A percentile compares a stretch with the other conserved stretches of the same genome.
These are phyloP conservation scores for Scedosporium aurantiacum DNA, from an alignment of 2,329 filamentous ascomycete genomes.

Conservation along the genomic window DNA sequence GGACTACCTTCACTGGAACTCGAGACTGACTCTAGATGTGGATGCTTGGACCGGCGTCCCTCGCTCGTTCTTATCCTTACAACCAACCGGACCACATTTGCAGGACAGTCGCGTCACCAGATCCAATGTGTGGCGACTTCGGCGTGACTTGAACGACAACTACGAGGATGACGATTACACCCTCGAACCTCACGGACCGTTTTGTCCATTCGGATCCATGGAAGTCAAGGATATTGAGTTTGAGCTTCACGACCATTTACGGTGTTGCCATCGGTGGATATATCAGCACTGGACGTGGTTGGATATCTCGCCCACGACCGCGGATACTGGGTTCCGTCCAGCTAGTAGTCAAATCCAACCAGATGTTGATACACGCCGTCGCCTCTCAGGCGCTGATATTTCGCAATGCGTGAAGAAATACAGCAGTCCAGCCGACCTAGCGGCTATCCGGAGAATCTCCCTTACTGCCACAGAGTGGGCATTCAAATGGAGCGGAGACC, in stretches of 20 bases:
- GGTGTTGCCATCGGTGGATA: not conserved
- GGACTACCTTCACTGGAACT: not conserved
- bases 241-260: not conserved
- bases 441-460: not conserved
- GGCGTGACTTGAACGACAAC: not conserved
- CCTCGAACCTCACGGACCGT: not conserved
- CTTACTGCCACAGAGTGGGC: not conserved
- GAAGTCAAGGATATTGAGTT: not conserved
- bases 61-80: not conserved
- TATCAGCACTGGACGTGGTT: not conserved
- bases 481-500: not conserved
- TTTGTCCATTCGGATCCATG: not conserved
- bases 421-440: not conserved
- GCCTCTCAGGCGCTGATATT: not conserved
- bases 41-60: not conserved
- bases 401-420: not conserved
- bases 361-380: not conserved
- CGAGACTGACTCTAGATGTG: not conserved
- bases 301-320: not conserved
- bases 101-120: not conserved
- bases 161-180: not conserved
- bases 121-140: not conserved
- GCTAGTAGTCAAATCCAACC: not conserved
- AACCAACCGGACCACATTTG: not conserved
- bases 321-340: not conserved